phyloP scores from a whole-genome alignment of 2,329 filamentous ascomycete species.

The Verticillium longisporum region DNA sequence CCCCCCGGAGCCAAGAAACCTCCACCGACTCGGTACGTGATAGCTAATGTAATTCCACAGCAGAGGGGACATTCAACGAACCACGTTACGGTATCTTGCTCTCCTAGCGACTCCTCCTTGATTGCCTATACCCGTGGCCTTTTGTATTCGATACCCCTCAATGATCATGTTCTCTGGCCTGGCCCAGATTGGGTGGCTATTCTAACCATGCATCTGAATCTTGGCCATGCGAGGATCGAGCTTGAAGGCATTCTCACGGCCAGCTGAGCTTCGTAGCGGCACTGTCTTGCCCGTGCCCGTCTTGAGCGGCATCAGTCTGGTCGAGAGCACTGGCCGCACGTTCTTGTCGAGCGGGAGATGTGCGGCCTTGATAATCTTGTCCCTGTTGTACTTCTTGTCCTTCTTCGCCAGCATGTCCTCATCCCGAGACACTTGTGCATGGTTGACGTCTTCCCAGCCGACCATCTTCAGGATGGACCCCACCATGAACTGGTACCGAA shows the following conservation, averaged over 20 bases:
- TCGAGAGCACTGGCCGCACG: constrained; percentile 3
- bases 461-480: constrained; percentile 61
- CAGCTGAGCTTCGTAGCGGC: neutral
- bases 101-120: neutral
- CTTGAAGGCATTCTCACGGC: constrained; percentile 12
- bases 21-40: neutral
- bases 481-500: constrained; percentile 62
- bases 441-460: constrained; percentile 60
- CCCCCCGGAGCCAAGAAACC: neutral
- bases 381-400: constrained; percentile 29
- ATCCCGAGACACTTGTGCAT: constrained; percentile 23
- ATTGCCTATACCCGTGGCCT: neutral
- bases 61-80: too few species aligned
- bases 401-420: constrained; percentile 21
- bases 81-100: neutral
- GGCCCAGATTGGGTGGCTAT: constrained; percentile 10
- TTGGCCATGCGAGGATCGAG: constrained; percentile 18
- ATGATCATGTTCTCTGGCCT: constrained; percentile 7
- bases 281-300: neutral
- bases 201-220: constrained; percentile 14
- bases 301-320: constrained; percentile 15
- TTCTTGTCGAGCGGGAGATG: constrained; percentile 10
- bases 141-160: neutral
- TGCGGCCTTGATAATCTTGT: constrained; percentile 17
- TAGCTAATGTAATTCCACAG: neutral